These are phyloP conservation scores for Venturia pyrina DNA, from an alignment of 2,329 filamentous ascomycete genomes.

Conservation along the genomic window DNA sequence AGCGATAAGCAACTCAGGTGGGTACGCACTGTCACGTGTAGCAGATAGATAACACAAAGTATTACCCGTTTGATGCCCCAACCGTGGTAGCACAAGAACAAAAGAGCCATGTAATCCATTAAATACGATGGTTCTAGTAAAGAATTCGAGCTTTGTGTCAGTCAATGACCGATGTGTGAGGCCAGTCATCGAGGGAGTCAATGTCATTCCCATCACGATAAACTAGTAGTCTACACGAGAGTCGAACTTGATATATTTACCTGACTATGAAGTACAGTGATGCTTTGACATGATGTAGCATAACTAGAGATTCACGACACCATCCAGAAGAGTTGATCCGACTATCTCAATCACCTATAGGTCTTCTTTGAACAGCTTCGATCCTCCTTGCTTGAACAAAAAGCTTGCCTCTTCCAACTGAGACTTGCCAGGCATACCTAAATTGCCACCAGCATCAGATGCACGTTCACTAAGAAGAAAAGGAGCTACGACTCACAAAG, in stretches of 20 bases:
- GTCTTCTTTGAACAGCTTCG: slow-evolving; percentile 1
- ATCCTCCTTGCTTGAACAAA: slow-evolving; percentile 5
- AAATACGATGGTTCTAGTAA: no score
- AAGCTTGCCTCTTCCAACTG: slow-evolving; percentile 8
- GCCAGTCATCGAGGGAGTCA: no score
- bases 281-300: not conserved
- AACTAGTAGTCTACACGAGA: no score
- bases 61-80: no score
- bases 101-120: no score
- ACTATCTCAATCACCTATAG: not conserved
- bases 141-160: no score
- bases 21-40: not conserved
- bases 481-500: slow-evolving; percentile 3
- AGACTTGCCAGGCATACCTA: slow-evolving; percentile 11
- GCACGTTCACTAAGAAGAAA: no score
- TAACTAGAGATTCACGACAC: not conserved
- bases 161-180: no score
- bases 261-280: not conserved
- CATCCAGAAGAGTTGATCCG: not conserved
- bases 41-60: not conserved
- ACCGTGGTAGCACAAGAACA: no score
- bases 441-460: not conserved
- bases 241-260: not conserved
- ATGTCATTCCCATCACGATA: no score
- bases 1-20: not conserved